Conservation (phyloP, 305 asterid genomes). For the Fraxinus angustifolia region DNA sequence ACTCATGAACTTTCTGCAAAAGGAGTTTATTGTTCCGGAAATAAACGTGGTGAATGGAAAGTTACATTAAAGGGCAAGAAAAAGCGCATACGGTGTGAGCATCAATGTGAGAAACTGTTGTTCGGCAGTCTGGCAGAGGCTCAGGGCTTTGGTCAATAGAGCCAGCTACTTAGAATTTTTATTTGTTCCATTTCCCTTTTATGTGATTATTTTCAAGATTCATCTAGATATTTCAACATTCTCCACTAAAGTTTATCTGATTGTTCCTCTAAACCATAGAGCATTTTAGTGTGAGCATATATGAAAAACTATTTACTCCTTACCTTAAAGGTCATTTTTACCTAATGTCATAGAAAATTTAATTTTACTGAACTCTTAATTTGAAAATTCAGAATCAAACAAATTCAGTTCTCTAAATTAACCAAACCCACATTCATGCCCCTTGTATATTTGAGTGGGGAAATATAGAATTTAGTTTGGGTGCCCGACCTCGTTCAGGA, state of each 20-base stretch:
- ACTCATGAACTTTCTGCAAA: background rate
- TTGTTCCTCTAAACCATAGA: background rate
- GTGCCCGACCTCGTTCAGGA: background rate
- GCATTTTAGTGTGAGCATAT: background rate
- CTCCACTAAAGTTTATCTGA: background rate
- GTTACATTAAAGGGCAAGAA: background rate
- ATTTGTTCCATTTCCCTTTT: background rate
- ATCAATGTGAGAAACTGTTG: background rate
- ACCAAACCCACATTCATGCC: background rate
- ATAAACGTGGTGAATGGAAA: background rate
- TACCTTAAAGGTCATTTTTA: background rate
- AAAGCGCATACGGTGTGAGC: background rate
- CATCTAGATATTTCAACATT: background rate
- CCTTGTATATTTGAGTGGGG: background rate
- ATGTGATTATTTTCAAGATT: background rate
- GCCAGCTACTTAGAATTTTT: background rate
- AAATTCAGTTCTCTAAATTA: background rate
- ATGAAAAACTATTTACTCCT: background rate
- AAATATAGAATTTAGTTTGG: background rate
- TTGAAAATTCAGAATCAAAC: background rate
- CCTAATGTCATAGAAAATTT: background rate
- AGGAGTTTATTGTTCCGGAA: background rate
- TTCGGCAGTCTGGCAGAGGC: background rate
- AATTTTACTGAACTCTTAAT: background rate
- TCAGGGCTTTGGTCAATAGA: background rate